Conservation (phyloP, 345 rosid species). For the Eucalyptus camaldulensis region DNA sequence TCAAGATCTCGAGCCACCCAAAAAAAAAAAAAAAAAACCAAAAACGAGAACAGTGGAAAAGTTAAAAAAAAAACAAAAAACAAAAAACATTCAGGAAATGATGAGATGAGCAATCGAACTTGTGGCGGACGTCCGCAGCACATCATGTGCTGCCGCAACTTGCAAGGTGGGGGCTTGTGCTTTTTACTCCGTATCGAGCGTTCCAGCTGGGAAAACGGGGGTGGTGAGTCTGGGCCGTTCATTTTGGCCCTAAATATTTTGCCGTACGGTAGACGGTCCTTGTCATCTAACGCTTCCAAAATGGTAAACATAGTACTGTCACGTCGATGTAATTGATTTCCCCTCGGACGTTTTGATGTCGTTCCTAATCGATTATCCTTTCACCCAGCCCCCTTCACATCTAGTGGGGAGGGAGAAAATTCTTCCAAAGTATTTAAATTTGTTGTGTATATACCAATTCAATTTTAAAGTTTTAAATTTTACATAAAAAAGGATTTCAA, state of each 20-base stretch:
- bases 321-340: neutral
- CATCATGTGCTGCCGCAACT: neutral
- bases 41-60: neutral
- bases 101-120: neutral
- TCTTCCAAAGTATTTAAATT: too few relatives aligned
- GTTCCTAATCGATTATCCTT: neutral
- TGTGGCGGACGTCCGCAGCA: neutral
- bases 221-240: neutral
- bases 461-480: neutral
- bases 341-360: neutral
- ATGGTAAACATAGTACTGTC: neutral
- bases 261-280: neutral
- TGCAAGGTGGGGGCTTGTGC: neutral
- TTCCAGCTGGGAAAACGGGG: neutral
- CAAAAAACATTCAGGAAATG: neutral
- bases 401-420: too few relatives aligned
- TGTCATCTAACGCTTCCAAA: neutral
- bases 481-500: neutral
- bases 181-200: neutral
- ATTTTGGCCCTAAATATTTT: neutral
- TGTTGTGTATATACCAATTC: rapidly evolving
- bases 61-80: rapidly evolving
- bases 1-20: rapidly evolving
- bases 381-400: too few relatives aligned
- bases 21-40: neutral